Conservation (phyloP, 2,329 filamentous ascomycete species). For the Cadophora luteo-olivacea region DNA sequence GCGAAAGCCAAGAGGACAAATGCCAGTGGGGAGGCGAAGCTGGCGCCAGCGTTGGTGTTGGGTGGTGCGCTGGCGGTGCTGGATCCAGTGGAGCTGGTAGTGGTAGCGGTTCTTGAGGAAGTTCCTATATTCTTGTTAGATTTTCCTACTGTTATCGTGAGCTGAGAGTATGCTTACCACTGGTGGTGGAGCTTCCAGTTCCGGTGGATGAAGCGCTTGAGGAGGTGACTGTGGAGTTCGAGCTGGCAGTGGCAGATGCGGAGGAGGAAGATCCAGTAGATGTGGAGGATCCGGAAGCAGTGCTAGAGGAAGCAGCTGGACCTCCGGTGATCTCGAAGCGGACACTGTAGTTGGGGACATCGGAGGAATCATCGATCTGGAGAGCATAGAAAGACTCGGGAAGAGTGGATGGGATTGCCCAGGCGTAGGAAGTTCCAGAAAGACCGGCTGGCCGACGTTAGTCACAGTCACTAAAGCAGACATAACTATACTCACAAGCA, state of each 20-base stretch:
- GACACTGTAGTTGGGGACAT: conserved; percentile 37
- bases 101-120: conserved; percentile 16
- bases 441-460: conserved; percentile 32
- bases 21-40: conserved; percentile 41
- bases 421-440: conserved; percentile 36
- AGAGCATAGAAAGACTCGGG: conserved; percentile 37
- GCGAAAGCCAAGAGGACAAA: conserved; percentile 42
- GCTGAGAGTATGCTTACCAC: conserved; percentile 4
- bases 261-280: conserved; percentile 13
- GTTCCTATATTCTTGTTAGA: conserved; percentile 12
- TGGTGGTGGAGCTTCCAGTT: conserved; percentile 12
- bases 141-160: not conserved
- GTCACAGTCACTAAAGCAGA: not conserved
- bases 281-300: conserved; percentile 22
- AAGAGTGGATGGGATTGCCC: conserved; percentile 34
- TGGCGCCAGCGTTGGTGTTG: conserved; percentile 33
- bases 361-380: conserved; percentile 36
- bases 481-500: conserved; percentile 33
- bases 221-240: conserved; percentile 23
- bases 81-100: conserved; percentile 19
- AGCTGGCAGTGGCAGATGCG: conserved; percentile 23
- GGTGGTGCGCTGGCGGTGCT: conserved; percentile 24
- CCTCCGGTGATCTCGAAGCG: conserved; percentile 40
- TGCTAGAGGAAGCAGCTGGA: conserved; percentile 24
- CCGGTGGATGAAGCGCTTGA: conserved; percentile 14